A percentile compares a stretch with the other conserved stretches of the same genome.
These are phyloP conservation scores for Bromus sterilis DNA, from an alignment of 176 grass and related monocot species.

Conservation along the genomic window DNA sequence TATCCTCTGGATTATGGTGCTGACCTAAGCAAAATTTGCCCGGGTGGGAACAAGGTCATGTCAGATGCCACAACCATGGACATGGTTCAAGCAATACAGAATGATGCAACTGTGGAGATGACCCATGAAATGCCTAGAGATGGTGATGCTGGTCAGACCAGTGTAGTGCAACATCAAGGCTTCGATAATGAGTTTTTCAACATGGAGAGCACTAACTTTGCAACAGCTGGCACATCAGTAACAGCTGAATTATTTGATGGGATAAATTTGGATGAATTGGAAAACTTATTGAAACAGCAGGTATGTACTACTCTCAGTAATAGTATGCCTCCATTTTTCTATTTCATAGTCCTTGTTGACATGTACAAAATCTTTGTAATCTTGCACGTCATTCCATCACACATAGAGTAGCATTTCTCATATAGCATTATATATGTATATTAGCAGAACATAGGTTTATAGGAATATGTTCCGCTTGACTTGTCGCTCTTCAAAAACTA, in stretches of 20 bases:
- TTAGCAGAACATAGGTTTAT: no score
- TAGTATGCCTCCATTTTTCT: not conserved
- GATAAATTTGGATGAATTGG: not conserved
- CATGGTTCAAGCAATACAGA: not conserved
- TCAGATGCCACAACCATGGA: not conserved
- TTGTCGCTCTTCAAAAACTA: no score
- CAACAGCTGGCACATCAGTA: not conserved
- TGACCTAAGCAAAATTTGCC: not conserved
- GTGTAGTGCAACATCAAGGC: no score
- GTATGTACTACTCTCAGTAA: not conserved
- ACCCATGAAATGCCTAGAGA: no score
- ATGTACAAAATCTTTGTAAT: no score
- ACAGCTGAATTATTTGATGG: not conserved
- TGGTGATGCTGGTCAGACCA: not conserved
- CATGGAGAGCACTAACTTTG: not conserved
- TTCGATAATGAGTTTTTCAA: not conserved
- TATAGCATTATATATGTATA: no score
- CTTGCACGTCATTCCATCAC: no score
- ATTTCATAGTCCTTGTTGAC: not conserved
- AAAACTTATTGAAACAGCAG: not conserved
- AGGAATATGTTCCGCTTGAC: no score
- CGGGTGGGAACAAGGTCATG: not conserved
- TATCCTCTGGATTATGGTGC: not conserved
- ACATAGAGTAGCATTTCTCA: no score
- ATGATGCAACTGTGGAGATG: not conserved